Conservation (phyloP, 352 stramenopile genomes). For the Pythium biforme region DNA sequence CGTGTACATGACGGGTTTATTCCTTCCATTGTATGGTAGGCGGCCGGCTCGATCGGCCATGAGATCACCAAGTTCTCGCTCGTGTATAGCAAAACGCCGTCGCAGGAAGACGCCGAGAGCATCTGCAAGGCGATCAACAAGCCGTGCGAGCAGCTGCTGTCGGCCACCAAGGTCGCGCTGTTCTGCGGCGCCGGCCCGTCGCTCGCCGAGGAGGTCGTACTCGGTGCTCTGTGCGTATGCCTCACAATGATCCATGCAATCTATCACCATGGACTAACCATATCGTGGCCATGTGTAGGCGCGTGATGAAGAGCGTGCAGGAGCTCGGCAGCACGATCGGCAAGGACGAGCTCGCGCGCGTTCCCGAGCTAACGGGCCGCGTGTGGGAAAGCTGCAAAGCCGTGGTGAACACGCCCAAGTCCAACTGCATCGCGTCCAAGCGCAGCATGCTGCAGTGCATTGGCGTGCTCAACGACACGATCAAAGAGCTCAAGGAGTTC, state of each 20-base stretch:
- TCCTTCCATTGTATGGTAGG: constrained; percentile 43
- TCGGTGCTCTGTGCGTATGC: constrained; percentile 64
- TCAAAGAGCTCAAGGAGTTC: constrained; percentile 79
- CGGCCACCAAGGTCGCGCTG: constrained; percentile 72
- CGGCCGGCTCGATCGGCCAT: constrained; percentile 62
- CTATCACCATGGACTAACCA: neutral
- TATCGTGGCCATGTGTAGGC: constrained; percentile 30
- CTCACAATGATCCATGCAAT: neutral
- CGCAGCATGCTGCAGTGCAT: constrained; percentile 85
- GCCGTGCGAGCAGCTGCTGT: constrained; percentile 75
- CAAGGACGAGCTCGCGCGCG: constrained; percentile 41
- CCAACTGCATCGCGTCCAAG: constrained; percentile 85
- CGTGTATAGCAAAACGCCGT: constrained; percentile 77
- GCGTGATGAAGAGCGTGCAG: constrained; percentile 72
- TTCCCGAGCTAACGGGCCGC: constrained; percentile 76
- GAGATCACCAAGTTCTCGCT: constrained; percentile 89
- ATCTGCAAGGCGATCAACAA: constrained; percentile 79
- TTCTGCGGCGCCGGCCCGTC: constrained; percentile 77
- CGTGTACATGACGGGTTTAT: too few species aligned
- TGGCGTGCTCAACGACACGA: constrained; percentile 77
- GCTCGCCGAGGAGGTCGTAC: constrained; percentile 72
- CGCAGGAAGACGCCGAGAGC: constrained; percentile 60
- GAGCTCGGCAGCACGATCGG: constrained; percentile 50
- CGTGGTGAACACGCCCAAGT: constrained; percentile 70
- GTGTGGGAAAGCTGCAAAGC: constrained; percentile 78